A percentile compares a stretch with the other conserved stretches of the same genome.
These are phyloP conservation scores for Ballota nigra DNA, from an alignment of 257 asterid genomes.

Conservation along the genomic window DNA sequence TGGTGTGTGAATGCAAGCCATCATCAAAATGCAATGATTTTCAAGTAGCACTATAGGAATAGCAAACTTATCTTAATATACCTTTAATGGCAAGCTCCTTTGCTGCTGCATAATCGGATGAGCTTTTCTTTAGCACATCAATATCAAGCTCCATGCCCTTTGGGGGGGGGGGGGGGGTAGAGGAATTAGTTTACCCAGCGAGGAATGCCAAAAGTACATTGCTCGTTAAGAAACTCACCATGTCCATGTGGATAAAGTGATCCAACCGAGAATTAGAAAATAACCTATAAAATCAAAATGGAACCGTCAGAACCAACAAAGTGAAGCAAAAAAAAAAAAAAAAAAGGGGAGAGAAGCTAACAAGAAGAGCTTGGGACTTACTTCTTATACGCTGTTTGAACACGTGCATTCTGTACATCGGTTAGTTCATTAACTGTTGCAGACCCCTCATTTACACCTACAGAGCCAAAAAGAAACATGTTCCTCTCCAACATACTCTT, in stretches of 20 bases:
- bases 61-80: slow-evolving; percentile 17
- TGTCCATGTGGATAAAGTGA: slow-evolving; percentile 76
- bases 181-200: not conserved
- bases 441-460: slow-evolving; percentile 64
- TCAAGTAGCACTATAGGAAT: not conserved
- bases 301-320: slow-evolving; percentile 20
- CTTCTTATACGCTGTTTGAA: slow-evolving; percentile 65
- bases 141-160: slow-evolving; percentile 81
- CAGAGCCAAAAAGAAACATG: slow-evolving; percentile 73
- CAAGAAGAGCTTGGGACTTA: slow-evolving; percentile 29
- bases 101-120: slow-evolving; percentile 77
- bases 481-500: slow-evolving; percentile 67
- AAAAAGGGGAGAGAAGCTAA: slow-evolving; percentile 1
- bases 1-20: slow-evolving; percentile 3
- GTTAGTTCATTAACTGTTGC: slow-evolving; percentile 59
- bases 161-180: not conserved
- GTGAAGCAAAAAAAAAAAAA: too few species aligned
- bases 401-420: slow-evolving; percentile 56
- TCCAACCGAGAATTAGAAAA: slow-evolving; percentile 59
- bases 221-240: slow-evolving; percentile 49
- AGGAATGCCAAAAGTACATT: not conserved
- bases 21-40: not conserved
- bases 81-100: slow-evolving; percentile 78
- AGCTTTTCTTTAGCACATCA: slow-evolving; percentile 58
- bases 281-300: slow-evolving; percentile 44